phyloP scores from a whole-genome alignment of 441 rosid species.

The Pelargonium australe region DNA sequence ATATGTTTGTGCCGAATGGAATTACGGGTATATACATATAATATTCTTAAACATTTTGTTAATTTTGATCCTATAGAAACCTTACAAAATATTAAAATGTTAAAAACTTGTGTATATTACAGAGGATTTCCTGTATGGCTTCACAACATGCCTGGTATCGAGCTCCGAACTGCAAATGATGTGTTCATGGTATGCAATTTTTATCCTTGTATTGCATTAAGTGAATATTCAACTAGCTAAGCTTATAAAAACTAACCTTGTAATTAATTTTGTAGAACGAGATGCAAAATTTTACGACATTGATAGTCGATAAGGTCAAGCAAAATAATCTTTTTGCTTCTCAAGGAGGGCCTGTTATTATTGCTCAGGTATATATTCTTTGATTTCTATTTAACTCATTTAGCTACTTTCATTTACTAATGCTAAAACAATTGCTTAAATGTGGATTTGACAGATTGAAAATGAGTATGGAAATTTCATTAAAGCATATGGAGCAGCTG shows the following conservation, averaged over 20 bases:
- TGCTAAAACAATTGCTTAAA: too few species aligned
- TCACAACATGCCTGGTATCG: conserved; percentile 38
- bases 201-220: not conserved
- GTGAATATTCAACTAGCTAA: too few species aligned
- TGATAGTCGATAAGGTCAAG: conserved; percentile 38
- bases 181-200: conserved; percentile 35
- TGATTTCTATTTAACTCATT: too few species aligned
- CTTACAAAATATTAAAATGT: not conserved
- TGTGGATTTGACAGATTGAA: conserved; percentile 29
- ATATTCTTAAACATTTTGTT: not conserved
- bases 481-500: conserved; percentile 31
- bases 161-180: conserved; percentile 35
- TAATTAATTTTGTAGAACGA: conserved; percentile 24
- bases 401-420: too few species aligned
- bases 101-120: not conserved
- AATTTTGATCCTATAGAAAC: not conserved
- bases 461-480: conserved; percentile 46
- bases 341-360: conserved; percentile 47
- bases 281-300: conserved; percentile 42
- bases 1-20: conserved; percentile 54
- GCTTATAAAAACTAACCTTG: too few species aligned
- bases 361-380: conserved; percentile 16
- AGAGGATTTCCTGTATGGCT: conserved; percentile 51
- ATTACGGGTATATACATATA: conserved; percentile 36
- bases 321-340: conserved; percentile 38